Conservation (phyloP, 73 alveolate genomes). For the Paramecium primaurelia region DNA sequence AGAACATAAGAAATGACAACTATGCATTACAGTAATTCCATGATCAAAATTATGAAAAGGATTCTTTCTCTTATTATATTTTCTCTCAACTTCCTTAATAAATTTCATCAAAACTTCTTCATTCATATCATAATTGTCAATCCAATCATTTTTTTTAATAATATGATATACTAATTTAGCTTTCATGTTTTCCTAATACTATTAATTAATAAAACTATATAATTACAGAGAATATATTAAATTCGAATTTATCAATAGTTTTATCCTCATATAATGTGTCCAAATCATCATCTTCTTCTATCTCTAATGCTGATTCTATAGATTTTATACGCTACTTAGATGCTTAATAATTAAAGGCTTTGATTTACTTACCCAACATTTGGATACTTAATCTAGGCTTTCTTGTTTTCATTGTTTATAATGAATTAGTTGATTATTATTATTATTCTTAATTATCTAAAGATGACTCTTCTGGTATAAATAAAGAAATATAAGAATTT, state of each 20-base stretch:
- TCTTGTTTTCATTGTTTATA: neutral
- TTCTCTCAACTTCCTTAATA: constrained; percentile 26
- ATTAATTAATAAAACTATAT: neutral
- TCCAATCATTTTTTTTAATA: neutral
- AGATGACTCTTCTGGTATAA: constrained; percentile 7
- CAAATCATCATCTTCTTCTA: constrained; percentile 2
- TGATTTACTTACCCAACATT: neutral
- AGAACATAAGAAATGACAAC: constrained; percentile 24
- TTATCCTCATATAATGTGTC: neutral
- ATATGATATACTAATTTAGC: neutral
- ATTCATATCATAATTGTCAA: constrained; percentile 39
- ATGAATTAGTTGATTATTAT: neutral
- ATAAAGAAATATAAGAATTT: neutral
- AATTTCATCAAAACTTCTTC: neutral
- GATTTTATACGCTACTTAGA: neutral
- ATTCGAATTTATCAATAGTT: neutral
- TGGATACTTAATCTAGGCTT: neutral
- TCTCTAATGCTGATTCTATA: neutral
- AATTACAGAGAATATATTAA: neutral
- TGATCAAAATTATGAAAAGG: constrained; percentile 62
- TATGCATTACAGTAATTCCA: constrained; percentile 57
- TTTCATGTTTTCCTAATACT: neutral
- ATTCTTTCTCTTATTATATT: constrained; percentile 54
- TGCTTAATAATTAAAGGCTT: neutral
- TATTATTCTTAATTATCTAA: neutral